A percentile compares a stretch with the other conserved stretches of the same genome.
These are phyloP conservation scores for Acanthochlamys bracteata DNA, from an alignment of 106 monocot species.

Conservation along the genomic window DNA sequence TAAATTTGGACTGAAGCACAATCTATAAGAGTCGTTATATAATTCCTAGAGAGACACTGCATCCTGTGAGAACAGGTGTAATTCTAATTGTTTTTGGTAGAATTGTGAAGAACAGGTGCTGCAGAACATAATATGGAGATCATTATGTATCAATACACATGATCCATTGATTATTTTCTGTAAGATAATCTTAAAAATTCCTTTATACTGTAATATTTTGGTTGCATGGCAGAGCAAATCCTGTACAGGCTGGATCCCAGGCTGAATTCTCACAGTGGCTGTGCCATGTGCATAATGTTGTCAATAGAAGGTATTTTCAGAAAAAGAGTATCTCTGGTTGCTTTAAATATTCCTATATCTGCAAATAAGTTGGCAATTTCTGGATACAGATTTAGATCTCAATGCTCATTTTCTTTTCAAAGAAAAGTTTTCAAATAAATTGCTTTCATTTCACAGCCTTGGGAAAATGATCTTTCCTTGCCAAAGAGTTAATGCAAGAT, in stretches of 20 bases:
- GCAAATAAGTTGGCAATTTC: neutral
- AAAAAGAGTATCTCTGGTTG: neutral
- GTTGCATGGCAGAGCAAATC: constrained; percentile 48
- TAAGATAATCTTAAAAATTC: neutral
- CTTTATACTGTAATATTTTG: neutral
- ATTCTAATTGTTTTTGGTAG: too few species aligned
- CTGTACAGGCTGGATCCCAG: constrained; percentile 85
- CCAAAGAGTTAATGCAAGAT: constrained; percentile 75
- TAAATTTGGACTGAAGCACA: too few species aligned
- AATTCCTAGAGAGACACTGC: too few species aligned
- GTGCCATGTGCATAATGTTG: constrained; percentile 85
- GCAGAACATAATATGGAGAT: too few species aligned
- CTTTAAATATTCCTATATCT: neutral
- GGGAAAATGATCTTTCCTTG: constrained; percentile 84
- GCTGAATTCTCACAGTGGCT: constrained; percentile 88
- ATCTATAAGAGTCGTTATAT: too few species aligned
- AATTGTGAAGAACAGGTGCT: too few species aligned
- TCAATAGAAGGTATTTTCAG: constrained; percentile 75
- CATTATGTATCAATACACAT: too few species aligned
- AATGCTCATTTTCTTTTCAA: neutral
- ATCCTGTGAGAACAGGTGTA: too few species aligned
- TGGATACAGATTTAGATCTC: neutral
- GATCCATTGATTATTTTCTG: too few species aligned
- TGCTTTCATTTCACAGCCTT: constrained; percentile 37
- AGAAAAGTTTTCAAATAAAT: neutral